Evolutionary conservation across 78 protist species (phyloP).

Genomic region (Dictyostelium discoideum): dicty_2.7 NC_007090.3:1651501-1652000

Average conservation of each 20-base stretch:
- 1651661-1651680: background rate
- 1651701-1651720: background rate
- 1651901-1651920: too few relatives aligned
- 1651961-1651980: background rate
- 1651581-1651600: background rate
- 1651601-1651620: background rate
- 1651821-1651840: background rate
- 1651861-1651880: too few relatives aligned
- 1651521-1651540: background rate
- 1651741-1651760: background rate
- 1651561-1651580: background rate
- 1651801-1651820: background rate
- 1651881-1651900: too few relatives aligned
- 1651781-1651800: too few relatives aligned
- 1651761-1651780: background rate
- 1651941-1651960: background rate
- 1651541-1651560: background rate
- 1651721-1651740: slow-evolving; percentile 1
- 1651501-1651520: too few relatives aligned
- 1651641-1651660: background rate
- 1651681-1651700: background rate
- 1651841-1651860: background rate
- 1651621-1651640: background rate
- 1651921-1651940: too few relatives aligned
- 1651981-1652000: too few relatives aligned